These are phyloP conservation scores for Solidago caesia DNA, from an alignment of 129 eudicot genomes.

Conservation along the genomic window DNA sequence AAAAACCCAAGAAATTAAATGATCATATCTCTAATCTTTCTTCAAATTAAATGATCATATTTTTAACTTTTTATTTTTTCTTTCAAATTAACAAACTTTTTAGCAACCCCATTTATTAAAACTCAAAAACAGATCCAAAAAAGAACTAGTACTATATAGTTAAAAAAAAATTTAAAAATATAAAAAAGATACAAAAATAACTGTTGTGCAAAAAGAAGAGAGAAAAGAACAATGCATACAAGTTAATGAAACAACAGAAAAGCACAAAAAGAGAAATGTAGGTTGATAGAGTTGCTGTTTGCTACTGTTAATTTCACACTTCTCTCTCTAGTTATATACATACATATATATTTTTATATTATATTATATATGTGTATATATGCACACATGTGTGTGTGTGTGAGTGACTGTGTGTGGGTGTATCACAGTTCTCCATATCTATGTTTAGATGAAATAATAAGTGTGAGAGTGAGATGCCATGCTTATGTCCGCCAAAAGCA, in stretches of 20 bases:
- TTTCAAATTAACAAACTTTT: constrained; percentile 19
- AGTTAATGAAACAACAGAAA: constrained; percentile 26
- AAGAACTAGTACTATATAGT: not conserved
- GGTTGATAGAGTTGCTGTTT: constrained; percentile 9
- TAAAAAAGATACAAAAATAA: not conserved
- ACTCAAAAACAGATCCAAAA: constrained; percentile 11
- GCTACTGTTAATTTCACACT: not conserved
- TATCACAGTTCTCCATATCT: constrained; percentile 36
- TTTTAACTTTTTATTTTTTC: not conserved
- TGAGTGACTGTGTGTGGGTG: constrained; percentile 13
- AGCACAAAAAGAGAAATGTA: constrained; percentile 35
- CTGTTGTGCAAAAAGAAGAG: no score
- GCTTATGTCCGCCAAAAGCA: constrained; percentile 45
- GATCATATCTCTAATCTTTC: not conserved
- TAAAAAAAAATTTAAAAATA: constrained; percentile 6
- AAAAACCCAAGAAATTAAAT: not conserved
- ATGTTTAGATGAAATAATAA: constrained; percentile 31
- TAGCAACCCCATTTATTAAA: constrained; percentile 13
- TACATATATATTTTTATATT: constrained; percentile 3
- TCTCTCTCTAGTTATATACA: not conserved
- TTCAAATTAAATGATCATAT: constrained; percentile 7
- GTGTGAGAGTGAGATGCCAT: constrained; percentile 36
- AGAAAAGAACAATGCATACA: not conserved
- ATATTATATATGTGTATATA: not conserved
- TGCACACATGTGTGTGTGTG: constrained; percentile 25